Evolutionary conservation across 345 rosid genomes (phyloP), one percentile per base, ranked within the genome.

Genomic region (Dipteronia dyeriana): DNA sequence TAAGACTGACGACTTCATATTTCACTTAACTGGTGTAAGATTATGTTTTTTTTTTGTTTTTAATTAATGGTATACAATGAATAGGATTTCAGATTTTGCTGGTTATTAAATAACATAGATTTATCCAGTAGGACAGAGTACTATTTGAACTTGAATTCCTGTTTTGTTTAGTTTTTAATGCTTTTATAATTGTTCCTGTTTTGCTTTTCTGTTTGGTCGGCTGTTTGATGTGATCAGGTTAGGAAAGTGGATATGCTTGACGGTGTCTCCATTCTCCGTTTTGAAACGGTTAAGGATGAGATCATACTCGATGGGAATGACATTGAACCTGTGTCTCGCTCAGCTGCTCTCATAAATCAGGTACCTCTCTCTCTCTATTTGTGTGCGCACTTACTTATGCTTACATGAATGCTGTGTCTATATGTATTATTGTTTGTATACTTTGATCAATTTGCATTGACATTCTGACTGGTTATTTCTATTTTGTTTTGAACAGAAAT

Each of bases 271-370:
- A 83, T 90, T 78, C 26, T 83, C 66, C 82, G 92, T 17, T 90
- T 92, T 38, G 92, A 90, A 71, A 90, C 88, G 71, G 92, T 88
- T 0, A 88, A 88, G 89, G 94, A 90, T 73, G 92, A 90, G 79
- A 77, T 90, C 5, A 67, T 88, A 3, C 79, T 88, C 72, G 94
- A 88, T 76, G 94, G 94, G 22, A 90, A 83, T 25, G 90, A 90
- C 25, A 81, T 90, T 11, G 94, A 90, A 74, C 87, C 86, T 1
- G 92, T 90, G 2, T 90, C 94, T 0, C 83, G 89, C 6, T 90
- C 94, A 0, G 84, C 87, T 62, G 94, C 94, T 60, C 54, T 90
- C 5, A 90, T 90, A 61, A 88, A 88, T 66, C 94, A 90, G 88
- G 94, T 87, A 64, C 11, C 8, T 38, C 19, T 53, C 45, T 19